Base-by-base conservation (phyloP, 352 stramenopile genomes). In the Phytopythium aichiense region DNA sequence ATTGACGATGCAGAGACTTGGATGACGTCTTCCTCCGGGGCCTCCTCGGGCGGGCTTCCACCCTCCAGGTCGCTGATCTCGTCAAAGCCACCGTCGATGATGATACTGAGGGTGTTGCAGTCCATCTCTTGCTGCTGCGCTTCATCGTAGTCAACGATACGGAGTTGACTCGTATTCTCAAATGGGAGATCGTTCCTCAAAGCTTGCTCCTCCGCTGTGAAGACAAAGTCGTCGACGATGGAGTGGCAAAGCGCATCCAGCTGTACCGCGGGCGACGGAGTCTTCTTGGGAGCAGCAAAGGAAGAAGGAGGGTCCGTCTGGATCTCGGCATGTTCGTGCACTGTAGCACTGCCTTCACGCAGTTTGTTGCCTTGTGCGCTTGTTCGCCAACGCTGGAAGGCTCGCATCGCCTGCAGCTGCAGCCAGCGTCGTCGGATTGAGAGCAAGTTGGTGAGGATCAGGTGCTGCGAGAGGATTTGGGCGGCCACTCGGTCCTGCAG, bases 231-330 rank as follows among this genome's bases (percentile, higher is more conserved):
- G 18, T 69, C 62, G 2, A 84, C 64, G 35, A 84, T 64, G 2
- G 71, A 78, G n/a, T 71, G 71, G 52, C 71, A 84, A 30, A 84
- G 67, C 16, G 72, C 69, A 31, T 84, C 73, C 31, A 75, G 56
- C 43, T 76, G 63, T n/a, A 66, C n/a, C 56, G 43, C 23, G 23
- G 64, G 23, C 23, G 56, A 11, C 23, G 25, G 8, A 23, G 15
- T 42, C 9, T 28, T 31, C 18, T 20, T 50, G 12, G 20, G 52
- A 16, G 3, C 25, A 12, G 4, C 43, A 33, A 28, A 12, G 5
- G 7, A 20, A 15, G 40, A n/a, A 7, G 46, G 22, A 5, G 8
- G 31, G 30, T 56, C 33, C 0, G 37, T 49, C 11, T 51, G 45
- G 18, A 23, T 38, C 53, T 64, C 58, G 33, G 28, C 23, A 2